Percentiles rank a stretch among this genome's conserved stretches.
phyloP scores from a whole-genome alignment of 169 alveolate genomes.

The Theileria equi region DNA sequence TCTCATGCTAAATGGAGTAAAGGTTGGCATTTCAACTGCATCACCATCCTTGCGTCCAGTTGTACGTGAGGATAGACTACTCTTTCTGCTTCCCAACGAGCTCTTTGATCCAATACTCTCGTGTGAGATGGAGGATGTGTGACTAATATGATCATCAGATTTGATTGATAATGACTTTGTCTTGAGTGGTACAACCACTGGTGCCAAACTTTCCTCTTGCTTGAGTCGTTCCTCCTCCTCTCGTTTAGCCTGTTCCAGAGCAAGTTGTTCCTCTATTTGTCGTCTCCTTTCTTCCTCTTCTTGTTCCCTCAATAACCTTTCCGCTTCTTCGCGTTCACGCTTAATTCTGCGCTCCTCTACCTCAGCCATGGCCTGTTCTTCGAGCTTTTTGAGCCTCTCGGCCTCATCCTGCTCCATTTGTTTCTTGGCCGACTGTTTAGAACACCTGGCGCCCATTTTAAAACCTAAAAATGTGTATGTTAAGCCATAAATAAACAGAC shows the following conservation, averaged over 20 bases:
- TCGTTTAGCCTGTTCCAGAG: slow-evolving; percentile 1
- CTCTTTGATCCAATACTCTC: too few species aligned
- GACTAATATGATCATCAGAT: background rate
- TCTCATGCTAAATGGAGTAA: slow-evolving; percentile 62
- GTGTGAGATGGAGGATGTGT: too few species aligned
- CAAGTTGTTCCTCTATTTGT: background rate
- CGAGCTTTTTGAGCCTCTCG: too few species aligned
- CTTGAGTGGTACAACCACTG: background rate
- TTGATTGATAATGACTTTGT: background rate
- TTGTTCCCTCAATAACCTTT: background rate
- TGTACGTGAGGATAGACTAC: too few species aligned
- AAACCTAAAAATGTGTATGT: too few species aligned
- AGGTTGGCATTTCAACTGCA: slow-evolving; percentile 40
- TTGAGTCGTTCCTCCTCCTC: background rate
- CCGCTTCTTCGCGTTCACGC: slow-evolving; percentile 12
- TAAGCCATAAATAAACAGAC: too few species aligned
- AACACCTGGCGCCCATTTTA: slow-evolving; percentile 1
- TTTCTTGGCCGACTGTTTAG: background rate
- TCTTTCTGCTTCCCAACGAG: too few species aligned
- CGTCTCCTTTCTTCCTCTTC: slow-evolving; percentile 3
- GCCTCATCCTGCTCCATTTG: slow-evolving; percentile 14
- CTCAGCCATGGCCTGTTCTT: slow-evolving; percentile 3
- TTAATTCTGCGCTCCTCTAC: background rate
- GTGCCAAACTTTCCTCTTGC: slow-evolving; percentile 5
- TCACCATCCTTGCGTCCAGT: too few species aligned